Conservation (phyloP, 306 rosid genomes). For the Cucurbita maxima region DNA sequence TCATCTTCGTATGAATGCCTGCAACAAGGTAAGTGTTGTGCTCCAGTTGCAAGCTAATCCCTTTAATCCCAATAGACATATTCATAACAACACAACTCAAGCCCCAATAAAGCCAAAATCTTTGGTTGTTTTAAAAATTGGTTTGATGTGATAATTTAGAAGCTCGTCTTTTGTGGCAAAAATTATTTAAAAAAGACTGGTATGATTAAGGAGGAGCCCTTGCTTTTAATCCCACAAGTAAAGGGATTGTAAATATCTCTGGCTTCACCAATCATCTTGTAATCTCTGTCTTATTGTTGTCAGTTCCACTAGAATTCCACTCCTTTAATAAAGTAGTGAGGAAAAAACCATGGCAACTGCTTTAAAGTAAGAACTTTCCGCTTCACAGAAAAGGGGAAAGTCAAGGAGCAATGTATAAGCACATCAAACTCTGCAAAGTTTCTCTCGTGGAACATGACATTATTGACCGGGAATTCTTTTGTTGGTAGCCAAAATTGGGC, state of each 20-base stretch:
- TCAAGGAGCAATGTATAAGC: neutral
- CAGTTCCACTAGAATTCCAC: neutral
- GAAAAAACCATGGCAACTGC: neutral
- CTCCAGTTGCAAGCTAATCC: no score
- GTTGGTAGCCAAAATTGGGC: neutral
- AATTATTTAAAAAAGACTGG: neutral
- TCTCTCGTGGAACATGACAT: neutral
- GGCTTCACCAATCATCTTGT: neutral
- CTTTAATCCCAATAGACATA: neutral
- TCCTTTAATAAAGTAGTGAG: neutral
- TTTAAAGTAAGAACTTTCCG: slow-evolving; percentile 1
- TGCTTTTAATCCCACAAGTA: neutral
- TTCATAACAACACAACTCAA: neutral
- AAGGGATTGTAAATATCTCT: neutral
- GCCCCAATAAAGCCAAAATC: neutral
- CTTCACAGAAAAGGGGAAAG: neutral
- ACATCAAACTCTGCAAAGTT: neutral
- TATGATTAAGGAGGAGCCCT: neutral
- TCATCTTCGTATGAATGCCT: no score
- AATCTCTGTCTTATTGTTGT: neutral
- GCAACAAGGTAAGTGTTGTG: no score
- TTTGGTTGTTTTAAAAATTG: neutral
- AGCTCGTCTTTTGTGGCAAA: neutral
- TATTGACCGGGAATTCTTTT: neutral
- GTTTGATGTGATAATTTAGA: neutral